Base-by-base conservation (phyloP, 106 monocot genomes). In the Gastrodia elata region DNA sequence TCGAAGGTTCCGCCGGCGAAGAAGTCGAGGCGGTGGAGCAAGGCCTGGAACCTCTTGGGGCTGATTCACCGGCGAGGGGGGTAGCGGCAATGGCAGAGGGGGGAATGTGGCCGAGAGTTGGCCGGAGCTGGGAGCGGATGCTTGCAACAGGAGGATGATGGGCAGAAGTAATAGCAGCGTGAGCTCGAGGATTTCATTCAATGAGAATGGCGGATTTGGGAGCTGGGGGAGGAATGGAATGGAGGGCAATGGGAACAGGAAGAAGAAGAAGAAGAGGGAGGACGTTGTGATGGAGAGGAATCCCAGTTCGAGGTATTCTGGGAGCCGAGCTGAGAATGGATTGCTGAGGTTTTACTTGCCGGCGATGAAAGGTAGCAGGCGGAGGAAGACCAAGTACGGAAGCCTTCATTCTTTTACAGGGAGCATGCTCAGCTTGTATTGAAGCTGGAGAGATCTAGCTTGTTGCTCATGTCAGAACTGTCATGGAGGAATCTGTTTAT, bases 281-380 rank as follows among this genome's bases (percentile, higher is more conserved):
- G 86, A 90, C 39, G 74, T 72, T 38, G 80, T 77, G 44, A 56
- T 90, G 73, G 92, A 90, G 77, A 78, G 88, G 68, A 93, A 92
- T 74, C 73, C 85, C 38, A 97, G 92, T 61, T 85, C 90, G 7
- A 80, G 97, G 67, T 88, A 83, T 56, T 88, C 85, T n/a, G 88
- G 88, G 0, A 68, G 77, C 30, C 79, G 82, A 58, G 34, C 73
- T 14, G 93, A 93, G 57, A 87, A 84, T 69, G 97, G 93, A 4
- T 58, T 91, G 87, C 56, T 88, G 41, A 75, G 93, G 76, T 91
- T 98, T 78, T 93, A 98, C 77, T 64, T 93, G 79, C 86, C 90
- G 32, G 92, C 93, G 8, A 88, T 78, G 84, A 72, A 83, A 32
- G 79, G 82, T 61, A 85, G 90, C 78, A 48, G 88, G 37, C 70